Evolutionary conservation across 257 asterid species (phyloP), one percentile per base, ranked within the genome.

Genomic region (Rhazya stricta): DNA sequence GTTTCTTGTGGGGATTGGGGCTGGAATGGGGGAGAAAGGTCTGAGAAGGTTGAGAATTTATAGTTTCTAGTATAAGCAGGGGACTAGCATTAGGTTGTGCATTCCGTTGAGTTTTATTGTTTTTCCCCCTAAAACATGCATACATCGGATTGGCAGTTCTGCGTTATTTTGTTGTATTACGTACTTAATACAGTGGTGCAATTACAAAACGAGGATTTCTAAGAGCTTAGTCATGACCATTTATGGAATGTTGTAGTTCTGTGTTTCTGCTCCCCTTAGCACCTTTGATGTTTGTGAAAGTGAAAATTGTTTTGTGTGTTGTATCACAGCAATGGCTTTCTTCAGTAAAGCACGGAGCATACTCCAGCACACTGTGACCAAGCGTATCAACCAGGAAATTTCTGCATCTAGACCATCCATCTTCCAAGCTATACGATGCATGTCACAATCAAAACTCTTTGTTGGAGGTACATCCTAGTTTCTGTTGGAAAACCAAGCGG

Each of bases 361-460:
- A 21, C 73, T 94, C 60, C 78, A 91, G 76, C 91, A 82, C 65
- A 80, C 84, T 21, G 76, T 84, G 41, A 76, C 76, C 73, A 87
- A 72, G 60, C 87, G 81, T 63, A 67, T 91, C 74, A 82, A 37
- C 71, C 85, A 67, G 58, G 88, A 85, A 71, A 67, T 84, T 25
- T 72, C 92, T 7, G 79, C 81, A 53, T 86, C 96, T 54, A 81
- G 50, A 9, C 89, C 91, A 13, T 88, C 94, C 77, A 80, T 89
- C 74, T 83, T 88, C 60, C 97, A 91, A 79, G 85, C 86, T 3
- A 79, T 90, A 67, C 85, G 97, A 85, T 89, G 88, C 90, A 94
- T 94, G 97, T 90, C 98, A 36, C 78, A 84, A 46, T 84, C 97
- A 54, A 94, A 88, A 82, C 71, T 91, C 75, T 94, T 91, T 67